Percentiles rank a stretch among this genome's conserved stretches.
These are phyloP conservation scores for Cydonia oblonga DNA, from an alignment of 331 rosid genomes.

Conservation along the genomic window DNA sequence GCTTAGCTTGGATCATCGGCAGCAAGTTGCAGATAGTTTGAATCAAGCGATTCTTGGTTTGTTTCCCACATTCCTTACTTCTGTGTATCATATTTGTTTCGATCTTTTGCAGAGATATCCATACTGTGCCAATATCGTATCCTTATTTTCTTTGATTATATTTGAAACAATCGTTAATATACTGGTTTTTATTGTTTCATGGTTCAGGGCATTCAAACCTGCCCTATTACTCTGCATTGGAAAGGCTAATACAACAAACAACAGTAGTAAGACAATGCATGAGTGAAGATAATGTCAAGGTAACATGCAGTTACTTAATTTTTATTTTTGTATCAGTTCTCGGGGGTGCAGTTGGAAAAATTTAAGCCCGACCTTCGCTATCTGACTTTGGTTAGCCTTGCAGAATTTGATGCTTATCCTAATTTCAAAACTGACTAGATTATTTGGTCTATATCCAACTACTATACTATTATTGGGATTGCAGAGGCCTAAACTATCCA, in stretches of 20 bases:
- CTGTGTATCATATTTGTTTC: constrained; percentile 2
- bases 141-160: neutral
- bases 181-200: constrained; percentile 11
- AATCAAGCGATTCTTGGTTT: constrained; percentile 83
- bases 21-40: constrained; percentile 70
- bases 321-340: neutral
- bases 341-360: neutral
- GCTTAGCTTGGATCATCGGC: constrained; percentile 67
- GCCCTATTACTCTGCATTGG: constrained; percentile 82
- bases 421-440: neutral
- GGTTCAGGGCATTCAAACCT: constrained; percentile 63
- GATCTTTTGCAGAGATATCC: neutral
- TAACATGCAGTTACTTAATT: constrained; percentile 13
- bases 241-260: constrained; percentile 79
- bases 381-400: neutral
- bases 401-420: neutral
- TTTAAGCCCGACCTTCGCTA: neutral
- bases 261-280: constrained; percentile 67
- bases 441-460: neutral
- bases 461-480: neutral
- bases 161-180: neutral
- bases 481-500: neutral
- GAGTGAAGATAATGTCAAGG: constrained; percentile 65
- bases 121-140: neutral
- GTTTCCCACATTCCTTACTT: constrained; percentile 22